phyloP scores from a whole-genome alignment of 495 filamentous ascomycete genomes.

The Xylaria curta region DNA sequence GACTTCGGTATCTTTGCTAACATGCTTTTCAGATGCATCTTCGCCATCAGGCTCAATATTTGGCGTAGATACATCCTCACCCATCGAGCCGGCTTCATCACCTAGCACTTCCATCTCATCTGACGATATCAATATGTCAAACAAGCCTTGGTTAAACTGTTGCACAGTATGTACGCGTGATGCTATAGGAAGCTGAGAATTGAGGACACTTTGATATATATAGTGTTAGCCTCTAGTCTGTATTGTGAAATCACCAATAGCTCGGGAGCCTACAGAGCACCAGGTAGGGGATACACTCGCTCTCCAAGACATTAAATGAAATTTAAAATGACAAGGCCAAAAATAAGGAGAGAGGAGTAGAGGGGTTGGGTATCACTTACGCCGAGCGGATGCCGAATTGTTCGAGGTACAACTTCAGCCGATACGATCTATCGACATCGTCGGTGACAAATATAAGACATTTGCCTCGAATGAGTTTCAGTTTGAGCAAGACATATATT shows the following conservation, averaged over 20 bases:
- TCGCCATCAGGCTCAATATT: slow-evolving; percentile 6
- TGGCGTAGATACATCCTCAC: slow-evolving; percentile 24
- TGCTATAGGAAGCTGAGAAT: slow-evolving; percentile 93
- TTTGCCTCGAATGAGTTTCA: slow-evolving; percentile 94
- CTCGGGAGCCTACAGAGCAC: not conserved
- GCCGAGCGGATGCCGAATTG: slow-evolving; percentile 88
- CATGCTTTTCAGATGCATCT: slow-evolving; percentile 31
- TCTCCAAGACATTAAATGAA: not conserved
- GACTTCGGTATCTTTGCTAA: slow-evolving; percentile 28
- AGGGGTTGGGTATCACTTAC: slow-evolving; percentile 9
- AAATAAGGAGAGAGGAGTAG: not conserved
- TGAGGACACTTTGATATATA: slow-evolving; percentile 71
- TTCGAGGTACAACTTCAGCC: slow-evolving; percentile 93
- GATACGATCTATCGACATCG: slow-evolving; percentile 92
- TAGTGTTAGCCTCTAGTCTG: slow-evolving; percentile 9
- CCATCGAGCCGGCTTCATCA: slow-evolving; percentile 55
- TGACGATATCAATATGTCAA: slow-evolving; percentile 95
- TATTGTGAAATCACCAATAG: not conserved
- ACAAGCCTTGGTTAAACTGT: slow-evolving; percentile 94
- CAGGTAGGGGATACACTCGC: not conserved
- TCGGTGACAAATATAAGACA: slow-evolving; percentile 93
- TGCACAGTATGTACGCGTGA: slow-evolving; percentile 92
- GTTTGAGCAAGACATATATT: slow-evolving; percentile 90
- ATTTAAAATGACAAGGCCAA: not conserved
- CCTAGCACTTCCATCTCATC: slow-evolving; percentile 90